A percentile compares a stretch with the other conserved stretches of the same genome.
Conservation (phyloP, 305 asterid genomes). For the Fraxinus platypoda region DNA sequence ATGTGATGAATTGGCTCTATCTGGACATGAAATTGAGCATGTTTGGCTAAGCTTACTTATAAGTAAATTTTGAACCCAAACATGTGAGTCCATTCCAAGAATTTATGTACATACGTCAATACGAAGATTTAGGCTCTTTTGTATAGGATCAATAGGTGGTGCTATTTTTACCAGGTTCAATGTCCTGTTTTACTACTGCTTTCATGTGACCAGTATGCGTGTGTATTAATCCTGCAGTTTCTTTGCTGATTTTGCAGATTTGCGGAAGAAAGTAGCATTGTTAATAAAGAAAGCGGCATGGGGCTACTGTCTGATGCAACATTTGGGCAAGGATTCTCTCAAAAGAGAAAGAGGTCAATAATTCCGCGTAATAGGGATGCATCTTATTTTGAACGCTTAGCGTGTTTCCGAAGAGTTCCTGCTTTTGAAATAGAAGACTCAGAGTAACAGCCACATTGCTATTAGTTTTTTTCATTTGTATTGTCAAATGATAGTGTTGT, state of each 20-base stretch:
- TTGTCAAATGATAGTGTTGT: background rate
- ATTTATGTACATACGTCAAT: background rate
- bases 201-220: background rate
- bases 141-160: background rate
- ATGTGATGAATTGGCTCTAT: background rate
- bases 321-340: slow-evolving; percentile 56
- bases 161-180: background rate
- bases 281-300: slow-evolving; percentile 34
- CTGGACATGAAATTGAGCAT: background rate
- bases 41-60: background rate
- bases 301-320: slow-evolving; percentile 49
- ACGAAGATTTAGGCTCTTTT: background rate
- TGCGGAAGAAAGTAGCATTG: slow-evolving; percentile 39
- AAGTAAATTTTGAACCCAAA: background rate
- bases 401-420: slow-evolving; percentile 62
- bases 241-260: slow-evolving; percentile 36
- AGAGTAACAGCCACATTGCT: slow-evolving; percentile 27
- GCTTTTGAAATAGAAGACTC: slow-evolving; percentile 52
- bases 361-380: slow-evolving; percentile 34
- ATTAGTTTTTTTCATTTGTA: background rate
- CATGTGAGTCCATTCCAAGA: background rate
- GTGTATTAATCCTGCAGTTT: background rate
- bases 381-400: slow-evolving; percentile 39
- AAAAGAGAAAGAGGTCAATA: slow-evolving; percentile 53
- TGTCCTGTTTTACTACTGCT: background rate